Conservation (phyloP, 345 rosid species). For the Acer saccharum region DNA sequence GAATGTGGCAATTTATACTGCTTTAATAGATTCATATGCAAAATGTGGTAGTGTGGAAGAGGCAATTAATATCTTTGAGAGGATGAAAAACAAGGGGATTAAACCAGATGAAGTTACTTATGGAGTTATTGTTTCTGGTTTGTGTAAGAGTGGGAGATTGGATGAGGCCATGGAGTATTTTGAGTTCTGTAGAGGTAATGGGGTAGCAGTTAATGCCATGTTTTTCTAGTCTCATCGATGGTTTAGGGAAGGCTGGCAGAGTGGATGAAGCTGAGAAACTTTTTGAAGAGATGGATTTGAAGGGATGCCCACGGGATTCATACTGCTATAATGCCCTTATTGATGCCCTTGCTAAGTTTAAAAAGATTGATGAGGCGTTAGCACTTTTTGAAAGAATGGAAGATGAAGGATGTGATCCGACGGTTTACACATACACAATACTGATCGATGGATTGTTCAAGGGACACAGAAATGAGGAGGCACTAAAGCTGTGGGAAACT, state of each 20-base stretch:
- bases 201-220: constrained; percentile 62
- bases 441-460: constrained; percentile 62
- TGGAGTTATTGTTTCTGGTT: constrained; percentile 64
- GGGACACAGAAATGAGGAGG: constrained; percentile 77
- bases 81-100: constrained; percentile 73
- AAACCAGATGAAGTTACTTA: constrained; percentile 76
- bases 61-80: constrained; percentile 65
- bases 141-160: constrained; percentile 77
- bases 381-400: constrained; percentile 71
- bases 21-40: constrained; percentile 74
- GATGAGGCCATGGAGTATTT: constrained; percentile 68
- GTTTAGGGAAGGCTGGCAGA: constrained; percentile 85
- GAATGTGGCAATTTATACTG: constrained; percentile 80
- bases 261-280: constrained; percentile 75
- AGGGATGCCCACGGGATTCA: constrained; percentile 69
- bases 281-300: constrained; percentile 71
- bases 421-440: constrained; percentile 76
- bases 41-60: constrained; percentile 69
- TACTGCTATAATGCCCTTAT: constrained; percentile 84
- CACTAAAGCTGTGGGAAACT: constrained; percentile 72
- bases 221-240: constrained; percentile 78
- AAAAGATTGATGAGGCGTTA: constrained; percentile 68
- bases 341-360: constrained; percentile 62
- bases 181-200: constrained; percentile 47
- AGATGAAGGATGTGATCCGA: constrained; percentile 72